Evolutionary conservation across 306 rosid genomes (phyloP).

Genomic region (Purshia tridentata): DNA sequence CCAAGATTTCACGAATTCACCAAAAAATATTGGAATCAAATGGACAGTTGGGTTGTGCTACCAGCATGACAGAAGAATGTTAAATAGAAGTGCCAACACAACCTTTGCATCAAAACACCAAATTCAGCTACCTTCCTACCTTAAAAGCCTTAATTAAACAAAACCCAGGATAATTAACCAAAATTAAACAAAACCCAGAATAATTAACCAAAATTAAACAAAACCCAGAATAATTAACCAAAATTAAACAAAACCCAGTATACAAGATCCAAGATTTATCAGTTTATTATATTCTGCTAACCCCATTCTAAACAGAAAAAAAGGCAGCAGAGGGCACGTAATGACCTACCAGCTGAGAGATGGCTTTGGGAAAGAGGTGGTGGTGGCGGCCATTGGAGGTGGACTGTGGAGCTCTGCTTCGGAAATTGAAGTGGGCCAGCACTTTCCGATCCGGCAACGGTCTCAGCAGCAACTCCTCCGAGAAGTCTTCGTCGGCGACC

Average conservation of each 20-base stretch:
- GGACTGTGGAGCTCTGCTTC: slow-evolving; percentile 52
- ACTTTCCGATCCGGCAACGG: slow-evolving; percentile 90
- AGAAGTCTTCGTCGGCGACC: slow-evolving; percentile 57
- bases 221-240: too few species aligned
- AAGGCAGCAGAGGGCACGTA: not conserved
- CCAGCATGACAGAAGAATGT: not conserved
- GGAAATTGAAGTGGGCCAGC: slow-evolving; percentile 82
- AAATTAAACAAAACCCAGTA: too few species aligned
- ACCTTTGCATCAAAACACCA: not conserved
- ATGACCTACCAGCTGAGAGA: slow-evolving; percentile 73
- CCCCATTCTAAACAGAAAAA: not conserved
- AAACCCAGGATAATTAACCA: not conserved
- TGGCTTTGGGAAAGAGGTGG: slow-evolving; percentile 89
- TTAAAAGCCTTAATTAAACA: not conserved
- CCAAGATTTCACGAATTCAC: not conserved
- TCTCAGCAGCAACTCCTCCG: slow-evolving; percentile 78
- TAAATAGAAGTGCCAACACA: not conserved
- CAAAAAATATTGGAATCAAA: not conserved
- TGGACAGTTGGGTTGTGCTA: not conserved
- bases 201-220: too few species aligned
- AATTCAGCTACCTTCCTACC: not conserved
- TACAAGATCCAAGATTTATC: slow-evolving; percentile 13
- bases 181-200: too few species aligned
- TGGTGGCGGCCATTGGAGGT: slow-evolving; percentile 66
- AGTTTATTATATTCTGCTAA: not conserved